These are phyloP conservation scores for Aspergillus fumigatiaffinis DNA, from an alignment of 2,329 filamentous ascomycete genomes.

Conservation along the genomic window DNA sequence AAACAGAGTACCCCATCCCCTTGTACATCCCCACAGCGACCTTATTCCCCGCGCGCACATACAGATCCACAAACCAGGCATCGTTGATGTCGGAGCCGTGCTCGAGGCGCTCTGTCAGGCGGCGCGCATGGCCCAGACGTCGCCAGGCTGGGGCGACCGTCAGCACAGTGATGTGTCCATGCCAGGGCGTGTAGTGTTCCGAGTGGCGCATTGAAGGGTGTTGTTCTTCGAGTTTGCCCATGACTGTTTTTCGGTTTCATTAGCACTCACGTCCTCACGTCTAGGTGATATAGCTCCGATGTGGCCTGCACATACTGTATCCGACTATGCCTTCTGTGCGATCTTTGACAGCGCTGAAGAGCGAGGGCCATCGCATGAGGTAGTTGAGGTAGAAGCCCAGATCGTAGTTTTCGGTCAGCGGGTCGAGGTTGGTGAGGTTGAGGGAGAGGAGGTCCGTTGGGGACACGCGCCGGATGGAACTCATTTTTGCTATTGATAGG, in stretches of 20 bases:
- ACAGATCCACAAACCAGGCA: constrained; percentile 94
- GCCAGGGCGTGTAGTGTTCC: constrained; percentile 95
- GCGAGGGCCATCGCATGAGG: constrained; percentile 88
- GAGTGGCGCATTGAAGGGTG: constrained; percentile 70
- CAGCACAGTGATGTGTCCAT: constrained; percentile 94
- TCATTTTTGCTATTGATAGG: constrained; percentile 51
- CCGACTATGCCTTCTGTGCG: constrained; percentile 83
- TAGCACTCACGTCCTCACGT: too few relatives aligned
- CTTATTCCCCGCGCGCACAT: constrained; percentile 83
- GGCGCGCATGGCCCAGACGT: constrained; percentile 79
- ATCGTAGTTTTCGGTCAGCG: constrained; percentile 96
- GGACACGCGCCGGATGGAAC: constrained; percentile 78
- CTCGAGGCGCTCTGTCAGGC: constrained; percentile 77
- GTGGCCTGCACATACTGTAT: constrained; percentile 64
- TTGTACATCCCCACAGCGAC: constrained; percentile 86
- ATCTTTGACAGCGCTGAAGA: constrained; percentile 90
- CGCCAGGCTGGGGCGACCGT: constrained; percentile 86
- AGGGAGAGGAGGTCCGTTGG: constrained; percentile 82
- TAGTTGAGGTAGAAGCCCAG: constrained; percentile 94
- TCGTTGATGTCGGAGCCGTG: constrained; percentile 74
- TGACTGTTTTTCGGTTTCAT: constrained; percentile 56
- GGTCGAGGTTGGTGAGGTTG: constrained; percentile 93
- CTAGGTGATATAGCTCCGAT: background rate
- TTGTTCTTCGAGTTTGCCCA: constrained; percentile 93
- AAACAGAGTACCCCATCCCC: constrained; percentile 88